Conservation (phyloP, 768 basidiomycete species). For the Pisolithus albus region DNA sequence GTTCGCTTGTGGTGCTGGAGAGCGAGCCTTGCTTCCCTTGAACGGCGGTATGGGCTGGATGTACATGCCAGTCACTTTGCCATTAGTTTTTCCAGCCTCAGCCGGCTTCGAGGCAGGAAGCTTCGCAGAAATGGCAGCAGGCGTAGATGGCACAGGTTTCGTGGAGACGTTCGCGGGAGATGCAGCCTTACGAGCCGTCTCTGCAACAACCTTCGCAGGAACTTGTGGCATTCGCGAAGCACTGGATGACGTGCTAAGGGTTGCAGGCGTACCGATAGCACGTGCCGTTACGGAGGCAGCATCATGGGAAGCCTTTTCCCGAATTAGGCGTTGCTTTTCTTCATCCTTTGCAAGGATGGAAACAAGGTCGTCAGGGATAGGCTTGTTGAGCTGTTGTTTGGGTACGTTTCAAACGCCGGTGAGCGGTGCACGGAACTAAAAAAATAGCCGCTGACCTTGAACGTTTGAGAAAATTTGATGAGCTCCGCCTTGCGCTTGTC, state of each 20-base stretch:
- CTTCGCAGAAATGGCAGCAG: conserved; percentile 27
- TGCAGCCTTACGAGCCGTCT: conserved; percentile 21
- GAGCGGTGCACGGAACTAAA: neutral
- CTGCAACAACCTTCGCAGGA: conserved; percentile 25
- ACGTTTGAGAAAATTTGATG: conserved; percentile 85
- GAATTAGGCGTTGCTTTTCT: conserved; percentile 78
- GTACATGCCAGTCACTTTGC: conserved; percentile 59
- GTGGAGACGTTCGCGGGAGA: conserved; percentile 17
- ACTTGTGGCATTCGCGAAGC: conserved; percentile 37
- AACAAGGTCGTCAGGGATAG: conserved; percentile 91
- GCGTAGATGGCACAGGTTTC: conserved; percentile 25
- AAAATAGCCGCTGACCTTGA: conserved; percentile 64
- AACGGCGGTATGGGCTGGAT: conserved; percentile 92
- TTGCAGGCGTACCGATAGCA: conserved; percentile 50
- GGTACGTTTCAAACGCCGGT: neutral
- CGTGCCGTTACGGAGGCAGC: conserved; percentile 62
- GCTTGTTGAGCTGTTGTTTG: conserved; percentile 70
- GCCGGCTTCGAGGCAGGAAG: conserved; percentile 23
- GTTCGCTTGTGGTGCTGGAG: conserved; percentile 24
- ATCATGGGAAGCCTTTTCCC: conserved; percentile 67
- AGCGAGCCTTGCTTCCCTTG: conserved; percentile 50
- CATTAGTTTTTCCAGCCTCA: conserved; percentile 28
- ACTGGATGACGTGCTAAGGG: conserved; percentile 38
- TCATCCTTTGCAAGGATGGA: conserved; percentile 91
- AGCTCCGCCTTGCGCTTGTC: conserved; percentile 92